Conservation (phyloP, 1,284 basidiomycete species). For the Ceratobasidium sp. region DNA sequence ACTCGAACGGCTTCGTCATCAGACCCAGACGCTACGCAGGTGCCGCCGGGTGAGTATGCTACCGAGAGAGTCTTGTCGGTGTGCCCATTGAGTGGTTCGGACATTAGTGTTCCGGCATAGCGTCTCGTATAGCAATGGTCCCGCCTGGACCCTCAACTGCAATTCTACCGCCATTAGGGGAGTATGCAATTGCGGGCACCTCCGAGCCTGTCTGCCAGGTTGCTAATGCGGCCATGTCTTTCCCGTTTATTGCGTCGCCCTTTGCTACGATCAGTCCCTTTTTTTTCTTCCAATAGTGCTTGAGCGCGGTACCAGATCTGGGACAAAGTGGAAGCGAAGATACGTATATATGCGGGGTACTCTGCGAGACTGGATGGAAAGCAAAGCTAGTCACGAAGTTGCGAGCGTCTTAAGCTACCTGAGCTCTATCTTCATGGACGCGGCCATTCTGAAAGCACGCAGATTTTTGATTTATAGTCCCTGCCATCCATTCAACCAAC, state of each 20-base stretch:
- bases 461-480: neutral
- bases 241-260: neutral
- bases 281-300: neutral
- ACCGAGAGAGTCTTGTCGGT: neutral
- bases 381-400: neutral
- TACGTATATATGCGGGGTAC: neutral
- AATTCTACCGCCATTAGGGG: neutral
- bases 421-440: neutral
- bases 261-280: neutral
- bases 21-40: neutral
- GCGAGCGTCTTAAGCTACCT: neutral
- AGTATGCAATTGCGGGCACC: neutral
- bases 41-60: slow-evolving; percentile 1
- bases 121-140: slow-evolving; percentile 54
- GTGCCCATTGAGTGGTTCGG: slow-evolving; percentile 6
- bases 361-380: neutral
- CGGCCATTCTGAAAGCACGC: neutral
- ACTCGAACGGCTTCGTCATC: neutral
- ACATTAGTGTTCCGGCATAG: slow-evolving; percentile 44
- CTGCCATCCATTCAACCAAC: neutral
- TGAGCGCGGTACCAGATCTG: neutral
- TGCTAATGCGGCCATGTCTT: neutral
- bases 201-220: neutral
- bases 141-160: slow-evolving; percentile 44
- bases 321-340: neutral